phyloP scores from a whole-genome alignment of 2,329 filamentous ascomycete genomes.

The Orbilia javanica region DNA sequence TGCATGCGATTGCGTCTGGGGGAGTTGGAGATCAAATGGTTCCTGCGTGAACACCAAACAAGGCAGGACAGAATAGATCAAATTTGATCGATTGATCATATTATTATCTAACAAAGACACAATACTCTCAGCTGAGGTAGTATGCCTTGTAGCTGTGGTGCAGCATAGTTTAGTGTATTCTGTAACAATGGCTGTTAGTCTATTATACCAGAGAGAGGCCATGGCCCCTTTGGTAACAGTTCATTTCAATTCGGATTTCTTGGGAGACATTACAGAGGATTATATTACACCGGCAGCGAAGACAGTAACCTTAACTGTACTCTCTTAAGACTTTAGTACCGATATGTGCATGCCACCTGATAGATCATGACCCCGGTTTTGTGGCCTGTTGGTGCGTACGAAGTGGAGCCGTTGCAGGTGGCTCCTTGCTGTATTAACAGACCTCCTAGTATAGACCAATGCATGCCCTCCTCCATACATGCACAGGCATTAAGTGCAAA shows the following conservation, averaged over 20 bases:
- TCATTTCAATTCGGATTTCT: background rate
- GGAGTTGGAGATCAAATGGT: background rate
- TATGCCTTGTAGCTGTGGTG: too few relatives aligned
- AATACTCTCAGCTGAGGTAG: background rate
- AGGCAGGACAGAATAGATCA: background rate
- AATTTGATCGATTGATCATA: background rate
- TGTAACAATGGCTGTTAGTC: background rate
- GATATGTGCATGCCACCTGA: slow-evolving; percentile 12
- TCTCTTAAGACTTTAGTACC: background rate
- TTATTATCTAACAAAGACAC: background rate
- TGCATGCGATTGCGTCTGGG: background rate
- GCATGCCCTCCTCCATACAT: too few relatives aligned
- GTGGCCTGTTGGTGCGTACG: slow-evolving; percentile 32
- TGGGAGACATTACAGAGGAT: slow-evolving; percentile 4
- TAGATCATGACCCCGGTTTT: slow-evolving; percentile 34
- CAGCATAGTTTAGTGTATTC: too few relatives aligned
- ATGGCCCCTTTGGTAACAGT: slow-evolving; percentile 9
- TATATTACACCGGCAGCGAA: background rate
- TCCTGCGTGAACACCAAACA: slow-evolving; percentile 1
- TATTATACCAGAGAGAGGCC: background rate
- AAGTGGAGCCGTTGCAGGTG: slow-evolving; percentile 36
- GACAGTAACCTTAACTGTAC: background rate
- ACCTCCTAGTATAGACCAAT: background rate
- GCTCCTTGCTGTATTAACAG: slow-evolving; percentile 10
- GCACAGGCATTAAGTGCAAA: background rate